Conservation (phyloP, 2,329 filamentous ascomycete genomes). For the Botrytis medusae region DNA sequence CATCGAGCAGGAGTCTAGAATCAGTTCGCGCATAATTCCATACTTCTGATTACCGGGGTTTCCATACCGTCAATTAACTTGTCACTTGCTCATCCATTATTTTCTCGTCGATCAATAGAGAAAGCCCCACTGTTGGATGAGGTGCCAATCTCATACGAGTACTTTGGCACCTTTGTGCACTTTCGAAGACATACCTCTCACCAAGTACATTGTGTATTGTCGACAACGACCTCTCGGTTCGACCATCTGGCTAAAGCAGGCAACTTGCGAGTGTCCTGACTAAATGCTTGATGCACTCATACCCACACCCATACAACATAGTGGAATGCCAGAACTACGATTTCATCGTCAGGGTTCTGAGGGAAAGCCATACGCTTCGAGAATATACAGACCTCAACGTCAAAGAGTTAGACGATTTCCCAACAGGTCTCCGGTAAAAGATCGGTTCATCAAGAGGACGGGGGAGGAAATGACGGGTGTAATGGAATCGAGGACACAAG, state of each 20-base stretch:
- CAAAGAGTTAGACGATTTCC: constrained; percentile 30
- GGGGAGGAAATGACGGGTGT: constrained; percentile 27
- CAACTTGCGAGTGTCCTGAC: constrained; percentile 18
- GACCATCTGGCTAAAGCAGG: neutral
- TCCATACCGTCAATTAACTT: constrained; percentile 4
- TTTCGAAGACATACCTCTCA: neutral
- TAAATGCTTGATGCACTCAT: constrained; percentile 16
- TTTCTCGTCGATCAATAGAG: neutral
- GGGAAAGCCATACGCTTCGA: constrained; percentile 28
- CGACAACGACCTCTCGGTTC: neutral
- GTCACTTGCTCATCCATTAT: neutral
- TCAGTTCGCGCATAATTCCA: constrained; percentile 11
- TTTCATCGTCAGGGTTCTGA: constrained; percentile 25
- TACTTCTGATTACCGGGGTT: neutral
- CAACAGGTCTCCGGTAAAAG: constrained; percentile 24
- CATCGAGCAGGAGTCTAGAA: constrained; percentile 18
- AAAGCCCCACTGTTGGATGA: constrained; percentile 5
- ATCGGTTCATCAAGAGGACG: constrained; percentile 17
- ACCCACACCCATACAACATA: constrained; percentile 13
- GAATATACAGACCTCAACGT: constrained; percentile 33
- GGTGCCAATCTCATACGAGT: constrained; percentile 5
- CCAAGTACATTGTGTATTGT: neutral
- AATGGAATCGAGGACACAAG: constrained; percentile 20
- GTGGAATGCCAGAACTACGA: constrained; percentile 33
- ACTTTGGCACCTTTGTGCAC: constrained; percentile 1